Conservation (phyloP, 2,329 filamentous ascomycete species). For the Xylariaceae sp. region DNA sequence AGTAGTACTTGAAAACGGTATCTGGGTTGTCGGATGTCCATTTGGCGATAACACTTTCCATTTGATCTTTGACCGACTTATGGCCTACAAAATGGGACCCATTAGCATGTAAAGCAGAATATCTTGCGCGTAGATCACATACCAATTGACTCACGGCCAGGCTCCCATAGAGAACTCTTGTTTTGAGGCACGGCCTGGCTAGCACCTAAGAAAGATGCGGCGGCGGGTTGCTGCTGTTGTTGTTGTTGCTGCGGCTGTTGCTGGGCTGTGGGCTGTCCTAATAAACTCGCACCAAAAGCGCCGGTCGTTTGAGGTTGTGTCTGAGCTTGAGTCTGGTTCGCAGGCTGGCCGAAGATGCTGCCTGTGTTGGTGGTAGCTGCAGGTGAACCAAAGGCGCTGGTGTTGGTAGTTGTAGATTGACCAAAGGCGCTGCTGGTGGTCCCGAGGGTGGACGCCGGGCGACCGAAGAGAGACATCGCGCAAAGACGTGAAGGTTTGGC, state of each 20-base stretch:
- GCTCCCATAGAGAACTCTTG: slow-evolving; percentile 30
- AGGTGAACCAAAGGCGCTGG: slow-evolving; percentile 21
- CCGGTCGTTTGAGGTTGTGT: slow-evolving; percentile 23
- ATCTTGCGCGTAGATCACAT: slow-evolving; percentile 6
- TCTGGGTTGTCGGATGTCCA: slow-evolving; percentile 65
- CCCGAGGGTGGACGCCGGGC: slow-evolving; percentile 22
- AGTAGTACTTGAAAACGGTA: slow-evolving; percentile 76
- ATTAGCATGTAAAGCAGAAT: slow-evolving; percentile 3
- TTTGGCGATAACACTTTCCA: slow-evolving; percentile 63
- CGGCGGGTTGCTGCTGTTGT: slow-evolving; percentile 36
- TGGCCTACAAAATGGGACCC: slow-evolving; percentile 46
- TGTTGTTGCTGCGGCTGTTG: slow-evolving; percentile 34
- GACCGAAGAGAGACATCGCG: slow-evolving; percentile 28
- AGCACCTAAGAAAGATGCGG: slow-evolving; percentile 42
- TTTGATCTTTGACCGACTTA: slow-evolving; percentile 70
- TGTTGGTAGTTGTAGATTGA: slow-evolving; percentile 20
- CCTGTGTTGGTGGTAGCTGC: slow-evolving; percentile 21
- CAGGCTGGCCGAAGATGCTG: slow-evolving; percentile 38
- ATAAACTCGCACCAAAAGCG: slow-evolving; percentile 31
- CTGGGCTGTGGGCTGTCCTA: slow-evolving; percentile 33
- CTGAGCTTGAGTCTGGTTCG: slow-evolving; percentile 37
- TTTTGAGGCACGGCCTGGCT: slow-evolving; percentile 34
- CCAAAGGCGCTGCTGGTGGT: slow-evolving; percentile 22
- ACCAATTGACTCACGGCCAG: slow-evolving; percentile 30
- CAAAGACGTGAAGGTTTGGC: not conserved